Percentiles rank a stretch among this genome's conserved stretches.
Conservation (phyloP, 768 basidiomycete species). For the Phaffia australis region DNA sequence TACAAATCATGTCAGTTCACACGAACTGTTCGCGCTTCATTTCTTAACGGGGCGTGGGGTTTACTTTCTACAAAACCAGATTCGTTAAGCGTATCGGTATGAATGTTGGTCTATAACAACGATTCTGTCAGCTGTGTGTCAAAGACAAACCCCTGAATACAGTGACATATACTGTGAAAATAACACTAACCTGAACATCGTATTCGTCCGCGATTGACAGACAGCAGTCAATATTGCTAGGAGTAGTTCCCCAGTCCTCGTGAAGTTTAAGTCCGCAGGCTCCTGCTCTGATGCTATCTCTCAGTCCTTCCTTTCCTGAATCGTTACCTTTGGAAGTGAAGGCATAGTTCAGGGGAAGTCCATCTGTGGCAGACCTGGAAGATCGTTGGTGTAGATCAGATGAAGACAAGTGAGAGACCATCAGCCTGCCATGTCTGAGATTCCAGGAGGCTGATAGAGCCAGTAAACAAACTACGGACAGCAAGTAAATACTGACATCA, state of each 20-base stretch:
- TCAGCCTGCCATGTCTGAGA: too few relatives aligned
- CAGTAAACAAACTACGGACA: too few relatives aligned
- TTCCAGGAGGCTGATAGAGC: not conserved
- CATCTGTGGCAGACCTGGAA: slow-evolving; percentile 63
- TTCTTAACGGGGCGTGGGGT: slow-evolving; percentile 28
- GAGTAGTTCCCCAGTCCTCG: slow-evolving; percentile 94
- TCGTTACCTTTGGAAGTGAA: slow-evolving; percentile 98
- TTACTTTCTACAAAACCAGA: slow-evolving; percentile 90
- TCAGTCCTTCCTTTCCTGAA: slow-evolving; percentile 57
- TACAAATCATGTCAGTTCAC: not conserved
- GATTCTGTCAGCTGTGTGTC: not conserved
- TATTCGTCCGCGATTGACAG: slow-evolving; percentile 76
- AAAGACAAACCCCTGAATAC: too few relatives aligned
- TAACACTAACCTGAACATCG: slow-evolving; percentile 68
- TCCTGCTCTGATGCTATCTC: slow-evolving; percentile 72
- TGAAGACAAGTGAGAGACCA: too few relatives aligned
- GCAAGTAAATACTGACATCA: slow-evolving; percentile 48
- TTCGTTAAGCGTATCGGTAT: slow-evolving; percentile 95
- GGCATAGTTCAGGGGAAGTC: slow-evolving; percentile 77
- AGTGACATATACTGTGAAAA: not conserved
- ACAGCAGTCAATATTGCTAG: slow-evolving; percentile 62
- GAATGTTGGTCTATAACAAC: slow-evolving; percentile 63
- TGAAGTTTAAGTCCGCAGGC: slow-evolving; percentile 87
- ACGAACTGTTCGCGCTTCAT: not conserved
- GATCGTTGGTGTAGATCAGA: not conserved